A percentile compares a stretch with the other conserved stretches of the same genome.
Evolutionary conservation across 2,329 filamentous ascomycete species (phyloP).

Genomic region (Cercospora sojina): DNA sequence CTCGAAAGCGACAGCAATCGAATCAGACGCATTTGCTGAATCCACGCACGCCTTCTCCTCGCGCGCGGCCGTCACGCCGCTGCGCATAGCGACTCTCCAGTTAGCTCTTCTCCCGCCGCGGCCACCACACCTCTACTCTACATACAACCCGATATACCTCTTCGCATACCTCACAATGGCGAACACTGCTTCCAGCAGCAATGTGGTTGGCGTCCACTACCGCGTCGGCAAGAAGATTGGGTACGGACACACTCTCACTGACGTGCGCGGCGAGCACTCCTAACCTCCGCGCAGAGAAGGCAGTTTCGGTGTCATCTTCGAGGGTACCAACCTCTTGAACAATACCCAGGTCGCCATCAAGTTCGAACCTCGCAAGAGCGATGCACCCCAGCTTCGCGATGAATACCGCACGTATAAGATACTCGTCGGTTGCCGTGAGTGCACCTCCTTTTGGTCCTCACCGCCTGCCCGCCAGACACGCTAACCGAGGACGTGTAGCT

Average conservation of each 20-base stretch:
- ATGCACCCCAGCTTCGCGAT: slow-evolving; percentile 94
- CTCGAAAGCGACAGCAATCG: slow-evolving; percentile 1
- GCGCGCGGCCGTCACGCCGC: slow-evolving; percentile 6
- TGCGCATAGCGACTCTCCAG: slow-evolving; percentile 3
- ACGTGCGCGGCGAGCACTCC: slow-evolving; percentile 12
- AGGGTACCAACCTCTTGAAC: slow-evolving; percentile 97
- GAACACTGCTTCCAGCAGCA: slow-evolving; percentile 54
- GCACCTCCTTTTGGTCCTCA: slow-evolving; percentile 1
- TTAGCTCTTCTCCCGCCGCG: background rate
- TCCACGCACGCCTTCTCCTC: background rate
- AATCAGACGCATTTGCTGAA: background rate
- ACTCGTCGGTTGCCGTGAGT: slow-evolving; percentile 96
- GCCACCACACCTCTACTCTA: slow-evolving; percentile 2
- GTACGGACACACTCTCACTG: slow-evolving; percentile 17
- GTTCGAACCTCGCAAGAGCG: slow-evolving; percentile 98
- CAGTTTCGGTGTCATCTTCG: slow-evolving; percentile 97
- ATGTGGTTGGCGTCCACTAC: slow-evolving; percentile 98
- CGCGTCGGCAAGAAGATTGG: slow-evolving; percentile 99
- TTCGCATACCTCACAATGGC: slow-evolving; percentile 14
- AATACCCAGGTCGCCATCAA: slow-evolving; percentile 99
- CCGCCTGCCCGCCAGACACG: slow-evolving; percentile 3
- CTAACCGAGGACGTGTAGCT: slow-evolving; percentile 54
- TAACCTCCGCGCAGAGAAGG: slow-evolving; percentile 60
- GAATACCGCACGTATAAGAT: slow-evolving; percentile 99
- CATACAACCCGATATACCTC: background rate